Evolutionary conservation across 306 rosid species (phyloP), one percentile per base, ranked within the genome.

Genomic region (Acacia acuminata): DNA sequence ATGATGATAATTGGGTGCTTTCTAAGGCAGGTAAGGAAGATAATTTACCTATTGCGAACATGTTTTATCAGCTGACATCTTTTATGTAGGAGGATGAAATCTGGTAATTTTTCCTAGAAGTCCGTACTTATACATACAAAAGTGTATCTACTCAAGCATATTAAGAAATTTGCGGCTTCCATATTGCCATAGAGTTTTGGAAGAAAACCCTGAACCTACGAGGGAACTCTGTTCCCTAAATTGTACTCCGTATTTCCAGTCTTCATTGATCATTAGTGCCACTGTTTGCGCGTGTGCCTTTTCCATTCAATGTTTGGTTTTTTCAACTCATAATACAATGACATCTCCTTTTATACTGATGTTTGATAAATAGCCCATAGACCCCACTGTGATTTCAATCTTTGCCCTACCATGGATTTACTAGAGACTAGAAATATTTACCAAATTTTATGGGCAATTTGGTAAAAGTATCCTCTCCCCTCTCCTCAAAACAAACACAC

Each of bases 1-100:
- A 83, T 80, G 94, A 90, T 25, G 89, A 90, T 53, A 83, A 88
- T 27, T 90, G 72, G 72, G 25, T 19, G 27, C 72, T 67, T 67
- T 67, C 72, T 17, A 3, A 67, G 72, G 72, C 72, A 34, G 72
- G 72, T 36, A 67, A 34, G 22, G n/a, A 66, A 34, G 8, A 34
- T 66, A 16, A 5, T 32, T 66, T 34, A 15, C 71, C 12, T 1
- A 30, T 30, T 27, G 20, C 19, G 10, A 64, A 64, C n/a, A n/a
- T 20, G 38, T 30, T 65, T 65, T 7, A 30, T 32, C 40, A 16
- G 3, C 43, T 32, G 22, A 34, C 3, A 34, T 15, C 68, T 61
- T 61, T 25, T 61, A 61, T 61, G 38, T 25, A 0, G 16, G 68
- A 25, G 38, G 68, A 60, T 12, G 24, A 16, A 32, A 66, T 10